A percentile compares a stretch with the other conserved stretches of the same genome.
These are phyloP conservation scores for Trypanosoma congolense DNA, from an alignment of 208 protist species.

Conservation along the genomic window DNA sequence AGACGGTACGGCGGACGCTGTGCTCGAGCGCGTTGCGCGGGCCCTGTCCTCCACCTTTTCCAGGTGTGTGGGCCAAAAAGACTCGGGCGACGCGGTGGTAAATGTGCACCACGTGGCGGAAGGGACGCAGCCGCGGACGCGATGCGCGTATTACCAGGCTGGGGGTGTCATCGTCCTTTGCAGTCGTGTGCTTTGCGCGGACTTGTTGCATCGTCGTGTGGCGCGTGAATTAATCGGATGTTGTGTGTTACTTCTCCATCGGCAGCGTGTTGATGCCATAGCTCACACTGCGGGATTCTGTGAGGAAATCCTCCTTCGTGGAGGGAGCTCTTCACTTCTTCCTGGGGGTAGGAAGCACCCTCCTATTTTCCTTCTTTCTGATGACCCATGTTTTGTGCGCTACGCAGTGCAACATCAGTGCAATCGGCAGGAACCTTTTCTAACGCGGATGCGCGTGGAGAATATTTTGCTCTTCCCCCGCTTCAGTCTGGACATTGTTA, in stretches of 20 bases:
- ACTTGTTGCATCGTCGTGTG: constrained; percentile 76
- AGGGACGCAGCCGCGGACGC: constrained; percentile 47
- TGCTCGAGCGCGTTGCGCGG: constrained; percentile 82
- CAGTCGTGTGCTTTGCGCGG: constrained; percentile 66
- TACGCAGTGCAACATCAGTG: constrained; percentile 64
- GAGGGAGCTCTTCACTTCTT: constrained; percentile 6
- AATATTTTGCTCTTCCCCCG: constrained; percentile 80
- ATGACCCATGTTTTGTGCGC: constrained; percentile 51
- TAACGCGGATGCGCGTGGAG: constrained; percentile 53
- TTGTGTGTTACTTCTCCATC: constrained; percentile 35
- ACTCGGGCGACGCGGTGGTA: neutral
- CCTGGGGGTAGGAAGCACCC: constrained; percentile 17
- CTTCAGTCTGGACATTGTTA: constrained; percentile 71
- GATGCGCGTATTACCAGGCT: constrained; percentile 52
- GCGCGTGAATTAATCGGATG: constrained; percentile 43
- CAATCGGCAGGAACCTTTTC: constrained; percentile 58
- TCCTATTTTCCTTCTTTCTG: constrained; percentile 48
- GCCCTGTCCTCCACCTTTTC: constrained; percentile 30
- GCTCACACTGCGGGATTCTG: constrained; percentile 60
- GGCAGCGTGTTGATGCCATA: constrained; percentile 28
- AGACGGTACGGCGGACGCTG: constrained; percentile 79
- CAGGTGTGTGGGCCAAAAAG: constrained; percentile 1
- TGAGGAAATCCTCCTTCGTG: constrained; percentile 63
- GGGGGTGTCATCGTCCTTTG: constrained; percentile 62
- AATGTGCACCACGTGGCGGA: constrained; percentile 59